Evolutionary conservation across 2,329 filamentous ascomycete genomes (phyloP), one percentile per base, ranked within the genome.

Genomic region (Trichophyton benhamiae): DNA sequence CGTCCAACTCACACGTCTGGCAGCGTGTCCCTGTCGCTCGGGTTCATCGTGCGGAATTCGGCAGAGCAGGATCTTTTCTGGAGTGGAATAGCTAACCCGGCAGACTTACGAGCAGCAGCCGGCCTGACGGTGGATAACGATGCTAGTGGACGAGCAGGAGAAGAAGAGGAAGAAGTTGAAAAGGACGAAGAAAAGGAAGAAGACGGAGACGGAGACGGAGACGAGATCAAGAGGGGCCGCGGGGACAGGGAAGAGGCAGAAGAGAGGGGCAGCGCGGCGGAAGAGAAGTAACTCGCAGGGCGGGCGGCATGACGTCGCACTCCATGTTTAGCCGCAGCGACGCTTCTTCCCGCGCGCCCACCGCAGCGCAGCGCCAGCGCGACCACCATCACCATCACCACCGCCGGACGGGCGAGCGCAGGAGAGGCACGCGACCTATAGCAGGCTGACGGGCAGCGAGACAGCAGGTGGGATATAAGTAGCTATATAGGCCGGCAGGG

Each of bases 21-120:
- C 48, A 79, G 70, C 49, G 74, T 74, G 58, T 78, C 77, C 70
- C 77, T 73, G 62, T 79, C 76, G 61, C 68, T 67, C 36, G 69
- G 65, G 61, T 71, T 70, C 77, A 79, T 79, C 64, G 67, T 58
- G 69, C 72, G 72, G 64, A 70, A 68, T 67, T 76, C 74, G 55
- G 73, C 68, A 25, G 75, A 77, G 65, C 75, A 78, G 65, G 70
- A 65, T 66, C 75, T 70, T 67, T 62, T 58, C 62, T 57, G 59
- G 64, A 65, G 9, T 38, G 22, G 60, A 62, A 59, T 46, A 63
- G 62, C 60, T 61, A 66, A 62, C 63, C 67, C 46, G 25, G 46
- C 46, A 25, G 46, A 30, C 60, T 57, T 49, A 64, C 62, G 66
- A 60, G 36, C 33, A 33, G 49, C 58, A 33, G 49, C 58, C 63